These are phyloP conservation scores for Mixia osmundae DNA, from an alignment of 1,284 basidiomycete genomes.

Conservation along the genomic window DNA sequence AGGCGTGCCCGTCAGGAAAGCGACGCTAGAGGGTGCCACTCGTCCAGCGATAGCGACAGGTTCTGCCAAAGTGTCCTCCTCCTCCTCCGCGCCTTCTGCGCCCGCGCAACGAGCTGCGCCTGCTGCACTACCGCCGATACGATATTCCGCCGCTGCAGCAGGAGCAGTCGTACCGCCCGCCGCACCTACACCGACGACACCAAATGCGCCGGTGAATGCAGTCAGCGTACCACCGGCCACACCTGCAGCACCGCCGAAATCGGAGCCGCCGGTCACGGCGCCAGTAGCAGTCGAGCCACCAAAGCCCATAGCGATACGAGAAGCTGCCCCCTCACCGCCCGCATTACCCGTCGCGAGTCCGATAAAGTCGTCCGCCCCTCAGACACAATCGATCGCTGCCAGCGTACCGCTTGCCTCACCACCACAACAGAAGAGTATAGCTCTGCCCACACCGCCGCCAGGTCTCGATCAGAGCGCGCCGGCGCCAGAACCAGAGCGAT, in stretches of 20 bases:
- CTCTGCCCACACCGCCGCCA: no score
- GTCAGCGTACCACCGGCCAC: conserved; percentile 11
- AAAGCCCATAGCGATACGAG: no score
- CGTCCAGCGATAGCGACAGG: conserved; percentile 2
- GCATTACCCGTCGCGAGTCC: no score
- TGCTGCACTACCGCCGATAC: conserved; percentile 38
- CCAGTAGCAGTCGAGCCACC: no score
- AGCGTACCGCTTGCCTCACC: conserved; percentile 1
- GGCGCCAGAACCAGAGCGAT: conserved; percentile 22
- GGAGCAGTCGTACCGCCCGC: conserved; percentile 35
- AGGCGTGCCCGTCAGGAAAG: no score
- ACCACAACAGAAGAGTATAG: conserved; percentile 9
- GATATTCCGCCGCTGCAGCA: conserved; percentile 76
- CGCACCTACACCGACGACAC: conserved; percentile 16
- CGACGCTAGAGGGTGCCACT: conserved; percentile 15
- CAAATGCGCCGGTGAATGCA: conserved; percentile 14
- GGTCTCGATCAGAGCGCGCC: conserved; percentile 17
- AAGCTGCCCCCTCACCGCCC: no score
- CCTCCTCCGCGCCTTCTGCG: conserved; percentile 3
- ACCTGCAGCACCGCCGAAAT: conserved; percentile 6
- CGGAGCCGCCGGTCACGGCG: conserved; percentile 4
- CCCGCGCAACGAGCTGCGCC: conserved; percentile 13
- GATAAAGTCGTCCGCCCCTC: neutral
- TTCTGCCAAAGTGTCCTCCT: conserved; percentile 1
- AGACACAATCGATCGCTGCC: neutral